These are phyloP conservation scores for Cryptococcus hybrid DNA, from an alignment of 1,284 basidiomycete species.

Conservation along the genomic window DNA sequence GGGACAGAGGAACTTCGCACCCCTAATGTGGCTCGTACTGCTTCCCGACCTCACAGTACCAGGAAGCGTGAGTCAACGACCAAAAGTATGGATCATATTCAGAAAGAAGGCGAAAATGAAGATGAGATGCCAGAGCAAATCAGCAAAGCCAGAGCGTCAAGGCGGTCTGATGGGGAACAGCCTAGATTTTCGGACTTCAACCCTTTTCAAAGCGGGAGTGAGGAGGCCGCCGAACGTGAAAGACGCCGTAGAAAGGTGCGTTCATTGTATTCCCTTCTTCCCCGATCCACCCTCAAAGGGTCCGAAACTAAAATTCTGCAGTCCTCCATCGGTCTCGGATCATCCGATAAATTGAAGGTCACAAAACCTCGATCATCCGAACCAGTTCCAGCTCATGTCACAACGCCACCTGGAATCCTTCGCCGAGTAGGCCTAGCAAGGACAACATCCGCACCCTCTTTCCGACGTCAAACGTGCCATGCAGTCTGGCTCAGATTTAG, in stretches of 20 bases:
- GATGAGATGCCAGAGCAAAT: conserved; percentile 34
- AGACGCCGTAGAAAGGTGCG: conserved; percentile 44
- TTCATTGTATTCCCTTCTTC: not conserved
- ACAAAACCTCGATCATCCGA: conserved; percentile 26
- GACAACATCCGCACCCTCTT: conserved; percentile 36
- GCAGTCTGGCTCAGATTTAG: conserved; percentile 14
- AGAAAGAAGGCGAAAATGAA: conserved; percentile 68
- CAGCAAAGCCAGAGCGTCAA: conserved; percentile 20
- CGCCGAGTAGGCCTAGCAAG: conserved; percentile 29
- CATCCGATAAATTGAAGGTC: conserved; percentile 9
- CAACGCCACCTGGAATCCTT: conserved; percentile 24
- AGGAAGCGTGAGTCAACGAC: conserved; percentile 12
- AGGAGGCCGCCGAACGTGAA: conserved; percentile 46
- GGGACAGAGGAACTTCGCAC: conserved; percentile 12
- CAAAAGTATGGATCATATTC: conserved; percentile 48
- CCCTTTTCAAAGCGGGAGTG: conserved; percentile 56
- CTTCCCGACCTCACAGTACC: conserved; percentile 8
- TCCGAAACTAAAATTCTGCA: conserved; percentile 8
- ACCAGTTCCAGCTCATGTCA: conserved; percentile 14
- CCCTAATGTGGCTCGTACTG: conserved; percentile 8
- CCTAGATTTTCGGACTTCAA: conserved; percentile 55
- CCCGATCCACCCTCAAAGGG: not conserved
- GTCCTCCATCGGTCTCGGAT: conserved; percentile 26
- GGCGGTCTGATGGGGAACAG: conserved; percentile 28
- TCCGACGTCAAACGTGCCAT: conserved; percentile 26